These are phyloP conservation scores for Gyromitra esculenta DNA, from an alignment of 2,329 filamentous ascomycete genomes.

Conservation along the genomic window DNA sequence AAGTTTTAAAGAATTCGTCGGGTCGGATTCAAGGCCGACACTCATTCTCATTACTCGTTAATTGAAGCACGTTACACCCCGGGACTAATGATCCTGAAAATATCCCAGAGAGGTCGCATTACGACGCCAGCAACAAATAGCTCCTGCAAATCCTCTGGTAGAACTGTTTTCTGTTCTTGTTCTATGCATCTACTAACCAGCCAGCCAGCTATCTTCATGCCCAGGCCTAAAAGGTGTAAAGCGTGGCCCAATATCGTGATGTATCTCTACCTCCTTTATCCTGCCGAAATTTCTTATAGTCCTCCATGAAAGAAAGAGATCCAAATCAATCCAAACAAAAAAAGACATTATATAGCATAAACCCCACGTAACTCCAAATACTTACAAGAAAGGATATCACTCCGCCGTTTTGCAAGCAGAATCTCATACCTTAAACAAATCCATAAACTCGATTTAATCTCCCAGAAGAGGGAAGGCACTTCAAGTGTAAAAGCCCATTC, in stretches of 20 bases:
- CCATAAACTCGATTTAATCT: background rate
- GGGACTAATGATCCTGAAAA: background rate
- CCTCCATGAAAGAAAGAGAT: slow-evolving; percentile 1
- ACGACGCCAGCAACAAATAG: background rate
- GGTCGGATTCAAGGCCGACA: background rate
- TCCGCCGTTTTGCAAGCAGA: background rate
- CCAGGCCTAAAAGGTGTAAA: background rate
- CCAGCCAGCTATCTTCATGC: background rate
- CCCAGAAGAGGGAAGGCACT: background rate
- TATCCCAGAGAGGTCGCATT: background rate
- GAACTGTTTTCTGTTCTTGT: background rate
- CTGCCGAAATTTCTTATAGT: background rate
- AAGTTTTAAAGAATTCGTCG: background rate
- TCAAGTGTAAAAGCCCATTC: slow-evolving; percentile 7
- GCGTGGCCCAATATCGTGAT: background rate
- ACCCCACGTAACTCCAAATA: slow-evolving; percentile 33
- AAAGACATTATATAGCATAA: slow-evolving; percentile 38
- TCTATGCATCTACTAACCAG: slow-evolving; percentile 28
- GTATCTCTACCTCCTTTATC: background rate
- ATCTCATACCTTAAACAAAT: slow-evolving; percentile 3
- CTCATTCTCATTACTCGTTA: background rate
- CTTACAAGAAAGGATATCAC: slow-evolving; percentile 24
- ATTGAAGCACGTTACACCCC: background rate
- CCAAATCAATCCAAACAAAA: slow-evolving; percentile 3
- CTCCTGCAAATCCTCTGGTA: background rate